These are phyloP conservation scores for Saitozyma sp. DNA, from an alignment of 768 basidiomycete genomes.

Conservation along the genomic window DNA sequence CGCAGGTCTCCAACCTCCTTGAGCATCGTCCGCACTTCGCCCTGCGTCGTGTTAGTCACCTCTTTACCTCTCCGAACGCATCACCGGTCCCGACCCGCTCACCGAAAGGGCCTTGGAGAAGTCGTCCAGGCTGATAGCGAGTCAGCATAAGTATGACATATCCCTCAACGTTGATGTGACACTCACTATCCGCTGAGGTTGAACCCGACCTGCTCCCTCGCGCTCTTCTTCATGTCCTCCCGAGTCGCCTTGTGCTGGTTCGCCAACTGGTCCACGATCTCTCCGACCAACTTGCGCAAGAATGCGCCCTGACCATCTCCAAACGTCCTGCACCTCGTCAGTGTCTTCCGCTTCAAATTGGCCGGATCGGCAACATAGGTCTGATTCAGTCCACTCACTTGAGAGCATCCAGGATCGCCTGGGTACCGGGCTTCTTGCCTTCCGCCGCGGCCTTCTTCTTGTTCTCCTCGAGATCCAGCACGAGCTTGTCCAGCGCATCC, in stretches of 20 bases:
- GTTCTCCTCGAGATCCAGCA: constrained; percentile 39
- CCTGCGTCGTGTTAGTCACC: constrained; percentile 22
- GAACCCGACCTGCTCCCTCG: constrained; percentile 52
- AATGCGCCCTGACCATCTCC: constrained; percentile 47
- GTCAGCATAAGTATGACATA: constrained; percentile 1
- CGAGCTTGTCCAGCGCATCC: constrained; percentile 48
- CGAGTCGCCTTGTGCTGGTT: constrained; percentile 50
- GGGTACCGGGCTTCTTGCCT: constrained; percentile 51
- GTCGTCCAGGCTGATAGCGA: constrained; percentile 42
- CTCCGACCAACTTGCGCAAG: constrained; percentile 46
- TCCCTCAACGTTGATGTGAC: background rate
- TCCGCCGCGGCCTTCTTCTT: constrained; percentile 48
- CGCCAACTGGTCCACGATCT: constrained; percentile 50
- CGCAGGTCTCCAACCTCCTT: constrained; percentile 51
- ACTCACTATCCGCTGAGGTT: constrained; percentile 51
- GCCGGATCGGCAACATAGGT: background rate
- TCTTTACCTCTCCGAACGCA: background rate
- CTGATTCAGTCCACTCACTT: constrained; percentile 33
- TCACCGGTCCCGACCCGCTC: constrained; percentile 10
- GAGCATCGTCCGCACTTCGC: constrained; percentile 47
- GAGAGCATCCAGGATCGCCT: constrained; percentile 50
- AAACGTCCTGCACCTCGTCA: constrained; percentile 24
- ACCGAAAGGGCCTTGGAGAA: constrained; percentile 52
- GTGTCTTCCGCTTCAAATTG: background rate
- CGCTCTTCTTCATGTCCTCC: constrained; percentile 38